Evolutionary conservation across 2,329 filamentous ascomycete species (phyloP).

Genomic region (Lachnellula hyalina): DNA sequence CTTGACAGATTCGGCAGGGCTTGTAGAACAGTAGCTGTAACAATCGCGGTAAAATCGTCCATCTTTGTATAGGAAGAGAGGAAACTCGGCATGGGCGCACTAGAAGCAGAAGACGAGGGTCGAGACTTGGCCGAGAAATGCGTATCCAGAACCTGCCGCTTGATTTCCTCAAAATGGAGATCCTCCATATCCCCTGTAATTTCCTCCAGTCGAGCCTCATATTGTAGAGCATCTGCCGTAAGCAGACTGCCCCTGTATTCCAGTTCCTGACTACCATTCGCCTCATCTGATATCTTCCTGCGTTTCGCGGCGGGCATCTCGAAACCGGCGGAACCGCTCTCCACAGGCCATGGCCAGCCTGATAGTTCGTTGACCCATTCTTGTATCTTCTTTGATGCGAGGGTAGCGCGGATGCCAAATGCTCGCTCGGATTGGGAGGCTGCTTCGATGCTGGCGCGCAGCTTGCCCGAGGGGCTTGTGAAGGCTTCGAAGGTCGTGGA

Average conservation of each 20-base stretch:
- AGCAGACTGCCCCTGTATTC: constrained; percentile 58
- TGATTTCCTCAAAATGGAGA: constrained; percentile 79
- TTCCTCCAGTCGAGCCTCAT: constrained; percentile 68
- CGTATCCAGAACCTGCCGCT: constrained; percentile 77
- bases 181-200: constrained; percentile 66
- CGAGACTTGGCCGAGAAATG: constrained; percentile 62
- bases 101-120: constrained; percentile 44
- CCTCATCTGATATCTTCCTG: constrained; percentile 32
- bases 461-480: constrained; percentile 44
- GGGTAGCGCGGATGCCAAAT: constrained; percentile 64
- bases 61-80: constrained; percentile 60
- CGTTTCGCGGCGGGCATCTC: constrained; percentile 41
- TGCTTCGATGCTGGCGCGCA: constrained; percentile 55
- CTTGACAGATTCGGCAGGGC: constrained; percentile 75
- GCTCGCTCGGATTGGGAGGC: constrained; percentile 63
- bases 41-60: constrained; percentile 83
- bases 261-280: constrained; percentile 5
- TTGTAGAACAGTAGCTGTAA: constrained; percentile 89
- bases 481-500: constrained; percentile 56
- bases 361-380: constrained; percentile 70
- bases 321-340: constrained; percentile 52
- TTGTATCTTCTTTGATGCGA: constrained; percentile 65
- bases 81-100: constrained; percentile 35
- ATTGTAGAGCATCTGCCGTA: constrained; percentile 55
- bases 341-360: constrained; percentile 51